phyloP scores from a whole-genome alignment of 73 alveolate species.

The Symbiodinium pilosum region DNA sequence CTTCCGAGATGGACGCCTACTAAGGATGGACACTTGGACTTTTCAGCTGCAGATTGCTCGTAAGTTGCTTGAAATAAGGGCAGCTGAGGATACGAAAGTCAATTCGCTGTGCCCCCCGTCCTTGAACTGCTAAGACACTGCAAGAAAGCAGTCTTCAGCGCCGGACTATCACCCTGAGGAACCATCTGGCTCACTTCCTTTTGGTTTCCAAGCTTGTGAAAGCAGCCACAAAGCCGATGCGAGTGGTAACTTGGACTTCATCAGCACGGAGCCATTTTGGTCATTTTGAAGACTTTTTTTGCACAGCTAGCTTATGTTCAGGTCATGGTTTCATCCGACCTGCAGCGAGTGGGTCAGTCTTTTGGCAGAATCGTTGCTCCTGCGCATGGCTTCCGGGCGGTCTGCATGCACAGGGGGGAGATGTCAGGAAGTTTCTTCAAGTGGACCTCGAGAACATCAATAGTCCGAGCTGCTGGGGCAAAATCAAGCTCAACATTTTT shows the following conservation, averaged over 20 bases:
- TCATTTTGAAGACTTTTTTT: background rate
- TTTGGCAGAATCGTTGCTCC: background rate
- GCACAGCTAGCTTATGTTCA: background rate
- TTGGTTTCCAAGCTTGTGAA: background rate
- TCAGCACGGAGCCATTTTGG: too few relatives aligned
- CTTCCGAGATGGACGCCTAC: slow-evolving; percentile 21
- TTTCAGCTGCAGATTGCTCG: background rate
- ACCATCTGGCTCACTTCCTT: background rate
- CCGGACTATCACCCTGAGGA: background rate
- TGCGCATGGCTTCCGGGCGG: too few relatives aligned
- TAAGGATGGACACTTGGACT: background rate
- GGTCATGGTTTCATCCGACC: slow-evolving; percentile 3
- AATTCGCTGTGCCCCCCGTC: background rate
- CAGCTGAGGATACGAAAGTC: background rate
- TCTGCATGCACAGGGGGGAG: too few relatives aligned
- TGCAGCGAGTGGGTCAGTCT: background rate
- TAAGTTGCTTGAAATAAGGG: background rate
- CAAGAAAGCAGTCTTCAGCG: too few relatives aligned
- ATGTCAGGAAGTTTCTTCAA: background rate
- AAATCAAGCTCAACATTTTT: too few relatives aligned
- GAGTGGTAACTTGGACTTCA: background rate
- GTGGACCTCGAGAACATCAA: background rate
- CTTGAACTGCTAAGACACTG: too few relatives aligned
- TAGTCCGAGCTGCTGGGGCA: background rate
- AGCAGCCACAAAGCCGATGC: background rate